Percentiles rank a stretch among this genome's conserved stretches.
Evolutionary conservation across 2,329 filamentous ascomycete genomes (phyloP).

Genomic region (Lachnum nothofagi): DNA sequence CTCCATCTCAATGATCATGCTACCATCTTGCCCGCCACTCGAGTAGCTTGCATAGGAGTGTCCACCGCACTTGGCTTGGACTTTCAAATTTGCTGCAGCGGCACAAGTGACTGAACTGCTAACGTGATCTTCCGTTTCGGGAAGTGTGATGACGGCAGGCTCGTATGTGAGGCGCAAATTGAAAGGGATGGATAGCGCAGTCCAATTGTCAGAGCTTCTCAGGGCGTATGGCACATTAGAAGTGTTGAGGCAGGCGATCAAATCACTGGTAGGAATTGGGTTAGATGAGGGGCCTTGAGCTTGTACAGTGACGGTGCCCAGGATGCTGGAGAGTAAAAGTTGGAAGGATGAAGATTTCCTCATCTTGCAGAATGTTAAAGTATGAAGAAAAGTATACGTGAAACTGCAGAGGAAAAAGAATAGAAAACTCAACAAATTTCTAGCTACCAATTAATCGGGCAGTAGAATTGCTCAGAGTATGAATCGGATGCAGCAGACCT

Average conservation of each 20-base stretch:
- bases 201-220: not conserved
- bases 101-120: slow-evolving; percentile 43
- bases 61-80: slow-evolving; percentile 47
- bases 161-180: slow-evolving; percentile 10
- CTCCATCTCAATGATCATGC: slow-evolving; percentile 48
- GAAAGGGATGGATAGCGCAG: slow-evolving; percentile 3
- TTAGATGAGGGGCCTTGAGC: no score
- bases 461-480: no score
- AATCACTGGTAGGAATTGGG: no score
- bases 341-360: no score
- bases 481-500: no score
- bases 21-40: slow-evolving; percentile 44
- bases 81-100: slow-evolving; percentile 36
- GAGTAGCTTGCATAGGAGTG: slow-evolving; percentile 46
- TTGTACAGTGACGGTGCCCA: no score
- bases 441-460: no score
- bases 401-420: no score
- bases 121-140: slow-evolving; percentile 32
- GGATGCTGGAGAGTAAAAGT: no score
- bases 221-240: not conserved
- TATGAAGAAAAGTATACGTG: no score
- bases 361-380: no score
- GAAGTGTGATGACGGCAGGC: slow-evolving; percentile 11
- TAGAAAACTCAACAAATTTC: no score
- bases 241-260: not conserved